Conservation (phyloP, 768 basidiomycete species). For the Rhodocollybia butyracea region DNA sequence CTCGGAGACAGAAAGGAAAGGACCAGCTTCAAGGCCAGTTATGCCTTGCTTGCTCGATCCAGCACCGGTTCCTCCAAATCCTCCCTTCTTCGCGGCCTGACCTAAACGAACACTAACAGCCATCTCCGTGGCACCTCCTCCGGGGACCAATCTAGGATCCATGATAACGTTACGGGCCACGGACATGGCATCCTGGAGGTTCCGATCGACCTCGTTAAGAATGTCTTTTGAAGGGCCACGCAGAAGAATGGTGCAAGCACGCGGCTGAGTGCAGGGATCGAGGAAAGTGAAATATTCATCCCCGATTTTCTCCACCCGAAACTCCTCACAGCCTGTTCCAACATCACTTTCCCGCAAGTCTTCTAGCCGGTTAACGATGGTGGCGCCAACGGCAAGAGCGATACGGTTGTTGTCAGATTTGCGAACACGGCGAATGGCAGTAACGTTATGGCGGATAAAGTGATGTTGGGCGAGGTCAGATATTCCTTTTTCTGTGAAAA, state of each 20-base stretch:
- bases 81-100: constrained; percentile 29
- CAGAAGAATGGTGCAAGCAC: constrained; percentile 97
- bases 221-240: constrained; percentile 98
- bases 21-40: constrained; percentile 88
- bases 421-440: constrained; percentile 94
- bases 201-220: constrained; percentile 96
- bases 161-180: constrained; percentile 97
- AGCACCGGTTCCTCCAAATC: too few relatives aligned
- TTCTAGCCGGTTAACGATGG: constrained; percentile 95
- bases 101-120: constrained; percentile 89
- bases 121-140: constrained; percentile 98
- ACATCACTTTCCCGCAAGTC: constrained; percentile 91
- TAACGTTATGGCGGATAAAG: constrained; percentile 81
- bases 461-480: constrained; percentile 97
- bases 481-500: constrained; percentile 97
- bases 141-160: constrained; percentile 90
- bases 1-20: constrained; percentile 89
- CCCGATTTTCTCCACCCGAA: constrained; percentile 95
- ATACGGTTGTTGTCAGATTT: constrained; percentile 99
- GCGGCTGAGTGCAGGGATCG: constrained; percentile 84
- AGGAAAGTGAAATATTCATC: constrained; percentile 99
- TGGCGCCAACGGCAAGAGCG: constrained; percentile 91
- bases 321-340: constrained; percentile 92
- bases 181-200: constrained; percentile 95
- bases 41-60: constrained; percentile 73